Evolutionary conservation across 768 basidiomycete species (phyloP).

Genomic region (Thelephora ganbajun): DNA sequence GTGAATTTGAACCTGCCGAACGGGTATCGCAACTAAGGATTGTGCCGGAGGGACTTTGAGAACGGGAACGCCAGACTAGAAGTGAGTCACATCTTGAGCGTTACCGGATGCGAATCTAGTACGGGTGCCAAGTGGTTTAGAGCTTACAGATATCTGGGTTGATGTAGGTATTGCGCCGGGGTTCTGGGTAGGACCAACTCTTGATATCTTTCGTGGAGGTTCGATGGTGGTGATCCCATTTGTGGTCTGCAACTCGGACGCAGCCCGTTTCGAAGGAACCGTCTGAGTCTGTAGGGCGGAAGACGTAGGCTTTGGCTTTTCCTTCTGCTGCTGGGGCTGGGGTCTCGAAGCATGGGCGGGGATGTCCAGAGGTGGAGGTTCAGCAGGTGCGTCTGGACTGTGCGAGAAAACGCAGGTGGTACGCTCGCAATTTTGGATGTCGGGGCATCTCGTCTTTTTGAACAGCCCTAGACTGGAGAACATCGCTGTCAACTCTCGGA

Average conservation of each 20-base stretch:
- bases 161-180: conserved; percentile 29
- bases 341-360: conserved; percentile 19
- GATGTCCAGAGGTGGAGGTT: conserved; percentile 24
- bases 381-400: conserved; percentile 21
- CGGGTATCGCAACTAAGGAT: conserved; percentile 59
- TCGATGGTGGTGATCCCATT: conserved; percentile 18
- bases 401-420: conserved; percentile 59
- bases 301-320: conserved; percentile 2
- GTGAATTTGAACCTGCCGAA: conserved; percentile 45
- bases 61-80: conserved; percentile 46
- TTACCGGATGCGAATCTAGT: neutral
- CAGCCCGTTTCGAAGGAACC: conserved; percentile 6
- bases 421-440: conserved; percentile 31
- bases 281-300: conserved; percentile 7
- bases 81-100: neutral
- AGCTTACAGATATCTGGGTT: conserved; percentile 18
- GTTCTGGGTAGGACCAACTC: conserved; percentile 28
- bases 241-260: conserved; percentile 2
- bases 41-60: conserved; percentile 52
- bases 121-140: neutral
- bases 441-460: conserved; percentile 45
- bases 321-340: conserved; percentile 3
- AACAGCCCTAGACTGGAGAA: conserved; percentile 52
- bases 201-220: conserved; percentile 55
- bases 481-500: conserved; percentile 24